These are phyloP conservation scores for Seminavis robusta DNA, from an alignment of 108 stramenopile species.

Conservation along the genomic window DNA sequence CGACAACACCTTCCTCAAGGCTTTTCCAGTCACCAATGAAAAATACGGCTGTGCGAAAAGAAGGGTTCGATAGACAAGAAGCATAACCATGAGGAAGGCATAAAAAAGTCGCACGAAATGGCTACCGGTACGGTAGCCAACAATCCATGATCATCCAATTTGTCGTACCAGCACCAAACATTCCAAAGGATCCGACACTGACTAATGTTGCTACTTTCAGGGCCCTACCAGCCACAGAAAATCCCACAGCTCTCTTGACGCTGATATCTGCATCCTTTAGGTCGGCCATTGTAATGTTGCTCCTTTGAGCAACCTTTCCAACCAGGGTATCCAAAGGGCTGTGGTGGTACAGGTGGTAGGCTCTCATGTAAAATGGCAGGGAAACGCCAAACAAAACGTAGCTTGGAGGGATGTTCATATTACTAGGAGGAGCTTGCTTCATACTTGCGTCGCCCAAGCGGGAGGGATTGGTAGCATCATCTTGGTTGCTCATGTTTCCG, in stretches of 20 bases:
- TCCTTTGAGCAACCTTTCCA: slow-evolving; percentile 1
- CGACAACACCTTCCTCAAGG: slow-evolving; percentile 44
- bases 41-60: slow-evolving; percentile 32
- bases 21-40: slow-evolving; percentile 43
- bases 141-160: neutral
- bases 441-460: no score
- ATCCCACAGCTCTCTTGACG: slow-evolving; percentile 2
- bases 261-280: neutral
- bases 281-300: neutral
- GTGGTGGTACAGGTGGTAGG: slow-evolving; percentile 30
- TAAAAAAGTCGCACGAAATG: no score
- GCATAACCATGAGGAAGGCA: no score
- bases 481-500: no score
- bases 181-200: slow-evolving; percentile 29
- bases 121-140: no score
- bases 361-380: slow-evolving; percentile 38
- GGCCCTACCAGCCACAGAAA: slow-evolving; percentile 20
- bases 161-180: slow-evolving; percentile 23
- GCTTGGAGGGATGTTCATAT: no score
- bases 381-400: no score
- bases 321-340: slow-evolving; percentile 14
- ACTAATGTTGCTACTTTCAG: slow-evolving; percentile 29
- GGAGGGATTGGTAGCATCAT: no score
- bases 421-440: no score
- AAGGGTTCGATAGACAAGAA: slow-evolving; percentile 2